A percentile compares a stretch with the other conserved stretches of the same genome.
These are phyloP conservation scores for Chaetomium globosum DNA, from an alignment of 2,329 filamentous ascomycete species.

Conservation along the genomic window DNA sequence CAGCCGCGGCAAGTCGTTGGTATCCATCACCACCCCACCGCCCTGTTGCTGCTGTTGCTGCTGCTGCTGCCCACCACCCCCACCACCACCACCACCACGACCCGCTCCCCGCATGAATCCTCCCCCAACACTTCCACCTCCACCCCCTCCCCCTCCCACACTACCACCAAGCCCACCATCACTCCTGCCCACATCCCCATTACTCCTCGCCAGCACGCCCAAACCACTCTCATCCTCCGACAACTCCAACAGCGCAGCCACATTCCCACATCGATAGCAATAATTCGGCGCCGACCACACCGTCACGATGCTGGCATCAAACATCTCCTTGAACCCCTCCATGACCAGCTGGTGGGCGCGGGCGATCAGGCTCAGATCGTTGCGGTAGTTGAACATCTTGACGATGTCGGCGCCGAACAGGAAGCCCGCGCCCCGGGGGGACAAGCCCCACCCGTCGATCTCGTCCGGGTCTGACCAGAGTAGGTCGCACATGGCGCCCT, in stretches of 20 bases:
- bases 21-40: conserved; percentile 53
- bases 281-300: conserved; percentile 99
- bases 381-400: conserved; percentile 91
- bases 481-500: conserved; percentile 98
- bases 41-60: conserved; percentile 35
- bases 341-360: conserved; percentile 96
- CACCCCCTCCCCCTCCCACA: conserved; percentile 26
- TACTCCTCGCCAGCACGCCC: conserved; percentile 69
- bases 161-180: conserved; percentile 45
- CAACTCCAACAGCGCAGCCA: conserved; percentile 90
- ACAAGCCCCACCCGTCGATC: conserved; percentile 94
- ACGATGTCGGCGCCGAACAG: conserved; percentile 95
- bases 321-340: conserved; percentile 99
- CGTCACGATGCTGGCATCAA: conserved; percentile 90
- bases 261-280: conserved; percentile 94
- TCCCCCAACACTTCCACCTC: conserved; percentile 45
- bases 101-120: conserved; percentile 29
- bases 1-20: conserved; percentile 47
- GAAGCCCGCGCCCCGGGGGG: conserved; percentile 91
- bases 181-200: conserved; percentile 67
- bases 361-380: conserved; percentile 88
- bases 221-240: conserved; percentile 81
- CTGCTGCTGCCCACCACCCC: conserved; percentile 36
- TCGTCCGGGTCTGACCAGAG: conserved; percentile 98
- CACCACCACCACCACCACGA: conserved; percentile 34